Conservation (phyloP, 768 basidiomycete genomes). For the Hypsizygus marmoreus region DNA sequence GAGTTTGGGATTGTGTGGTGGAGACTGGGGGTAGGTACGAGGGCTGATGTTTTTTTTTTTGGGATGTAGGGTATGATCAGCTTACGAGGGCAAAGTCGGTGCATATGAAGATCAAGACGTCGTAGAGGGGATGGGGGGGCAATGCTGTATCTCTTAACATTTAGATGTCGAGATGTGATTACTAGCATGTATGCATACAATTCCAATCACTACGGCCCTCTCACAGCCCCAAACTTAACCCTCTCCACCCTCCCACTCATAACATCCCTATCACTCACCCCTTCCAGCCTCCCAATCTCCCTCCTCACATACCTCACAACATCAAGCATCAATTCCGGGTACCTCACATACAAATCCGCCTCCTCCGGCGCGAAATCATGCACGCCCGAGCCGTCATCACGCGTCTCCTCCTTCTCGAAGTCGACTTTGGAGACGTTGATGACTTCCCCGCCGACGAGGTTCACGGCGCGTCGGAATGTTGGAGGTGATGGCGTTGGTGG, state of each 20-base stretch:
- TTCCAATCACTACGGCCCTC: no score
- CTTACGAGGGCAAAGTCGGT: slow-evolving; percentile 80
- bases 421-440: slow-evolving; percentile 61
- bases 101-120: slow-evolving; percentile 78
- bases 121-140: slow-evolving; percentile 12
- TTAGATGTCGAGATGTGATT: no score
- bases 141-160: not conserved
- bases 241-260: slow-evolving; percentile 36
- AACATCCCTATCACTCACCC: slow-evolving; percentile 45
- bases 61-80: slow-evolving; percentile 75
- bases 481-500: slow-evolving; percentile 16
- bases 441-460: slow-evolving; percentile 68
- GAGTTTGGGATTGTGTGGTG: slow-evolving; percentile 20
- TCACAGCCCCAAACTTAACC: slow-evolving; percentile 41
- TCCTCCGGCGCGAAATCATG: slow-evolving; percentile 65
- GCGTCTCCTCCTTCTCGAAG: slow-evolving; percentile 56
- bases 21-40: not conserved
- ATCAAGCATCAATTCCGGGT: slow-evolving; percentile 73
- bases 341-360: slow-evolving; percentile 67
- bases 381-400: slow-evolving; percentile 72
- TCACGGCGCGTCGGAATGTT: slow-evolving; percentile 62
- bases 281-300: slow-evolving; percentile 72
- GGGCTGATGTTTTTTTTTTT: not conserved
- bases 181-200: no score
- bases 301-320: slow-evolving; percentile 70